Evolutionary conservation across 2,329 filamentous ascomycete species (phyloP), one percentile per base, ranked within the genome.

Genomic region (Trichophyton simii): DNA sequence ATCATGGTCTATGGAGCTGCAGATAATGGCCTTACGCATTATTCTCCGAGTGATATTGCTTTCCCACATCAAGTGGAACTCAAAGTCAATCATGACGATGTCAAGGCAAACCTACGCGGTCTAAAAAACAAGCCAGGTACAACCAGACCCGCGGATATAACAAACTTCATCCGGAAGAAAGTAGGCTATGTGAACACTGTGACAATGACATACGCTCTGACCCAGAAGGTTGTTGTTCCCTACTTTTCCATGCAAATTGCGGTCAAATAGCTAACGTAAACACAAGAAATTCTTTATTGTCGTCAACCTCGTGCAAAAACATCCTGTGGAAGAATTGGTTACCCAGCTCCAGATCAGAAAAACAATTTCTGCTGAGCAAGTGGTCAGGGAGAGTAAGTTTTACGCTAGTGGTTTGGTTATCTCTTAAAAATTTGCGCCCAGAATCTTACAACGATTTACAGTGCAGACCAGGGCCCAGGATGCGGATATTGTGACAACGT

Each of bases 51-150:
- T 58, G 90, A 97, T 64, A 85, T 99, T 60, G 78, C 89, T 0
- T 99, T 99, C 66, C 94, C 94, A 1, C 85, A 92, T 67, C 91
- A 96, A 75, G 88, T 94, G 36, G 94, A 99, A 72, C 81, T 99
- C 62, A 92, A 91, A 71, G 84, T 96, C 61, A 99, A 99, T 68
- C 82, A 85, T 8, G 87, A 87, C 38, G 90, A 96, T 62, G 82
- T 96, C 66, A 94, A 92, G 73, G 87, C 88, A n/a, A 99, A 97
- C 72, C 81, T 95, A 66, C 88, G 94, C 67, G 94, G 94, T 3
- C 76, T 99, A 64, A 99, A 99, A 76, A 96, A 96, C 73, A 95
- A 94, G 73, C 89, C 92, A 5, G 94, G 94, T 22, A 95, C 94
- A 52, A 99, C 94, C 46, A 86, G 90, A 68, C 94, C 94, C 6